These are phyloP conservation scores for Inosperma sp. DNA, from an alignment of 768 basidiomycete genomes.

Conservation along the genomic window DNA sequence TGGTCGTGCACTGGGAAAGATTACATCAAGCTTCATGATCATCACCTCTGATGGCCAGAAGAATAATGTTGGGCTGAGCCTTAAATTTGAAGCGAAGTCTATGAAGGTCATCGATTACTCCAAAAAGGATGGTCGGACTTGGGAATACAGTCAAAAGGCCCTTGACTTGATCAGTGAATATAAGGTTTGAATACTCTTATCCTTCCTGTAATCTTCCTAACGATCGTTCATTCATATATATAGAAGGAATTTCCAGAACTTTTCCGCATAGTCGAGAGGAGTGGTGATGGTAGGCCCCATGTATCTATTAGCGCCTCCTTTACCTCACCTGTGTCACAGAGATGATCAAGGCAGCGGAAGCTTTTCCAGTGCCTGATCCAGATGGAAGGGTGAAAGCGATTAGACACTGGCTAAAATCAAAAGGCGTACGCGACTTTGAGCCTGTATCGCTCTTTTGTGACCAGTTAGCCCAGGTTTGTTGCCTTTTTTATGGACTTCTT, in stretches of 20 bases:
- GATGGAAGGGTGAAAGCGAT: conserved; percentile 73
- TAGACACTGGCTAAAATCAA: conserved; percentile 78
- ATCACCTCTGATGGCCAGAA: conserved; percentile 70
- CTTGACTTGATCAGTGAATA: conserved; percentile 79
- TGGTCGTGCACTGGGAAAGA: conserved; percentile 77
- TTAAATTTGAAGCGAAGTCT: conserved; percentile 94
- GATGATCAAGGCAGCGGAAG: conserved; percentile 63
- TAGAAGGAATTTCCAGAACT: conserved; percentile 82
- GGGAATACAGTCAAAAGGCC: conserved; percentile 93
- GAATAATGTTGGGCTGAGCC: conserved; percentile 85
- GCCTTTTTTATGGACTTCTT: not conserved
- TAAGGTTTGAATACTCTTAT: conserved; percentile 43
- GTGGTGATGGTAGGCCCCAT: conserved; percentile 59
- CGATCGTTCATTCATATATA: not conserved
- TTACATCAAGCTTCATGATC: conserved; percentile 93
- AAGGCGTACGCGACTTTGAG: conserved; percentile 87
- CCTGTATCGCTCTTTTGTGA: conserved; percentile 90
- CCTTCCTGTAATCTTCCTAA: not conserved
- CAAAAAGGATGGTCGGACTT: conserved; percentile 72
- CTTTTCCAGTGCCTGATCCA: conserved; percentile 51
- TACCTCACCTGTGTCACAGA: conserved; percentile 39
- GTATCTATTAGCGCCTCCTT: not conserved
- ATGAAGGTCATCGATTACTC: conserved; percentile 93
- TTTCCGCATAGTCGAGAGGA: conserved; percentile 63
- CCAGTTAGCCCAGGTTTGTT: conserved; percentile 76